Base-by-base conservation (phyloP, 148 eudicot species). In the Rhododendron mucronatum region DNA sequence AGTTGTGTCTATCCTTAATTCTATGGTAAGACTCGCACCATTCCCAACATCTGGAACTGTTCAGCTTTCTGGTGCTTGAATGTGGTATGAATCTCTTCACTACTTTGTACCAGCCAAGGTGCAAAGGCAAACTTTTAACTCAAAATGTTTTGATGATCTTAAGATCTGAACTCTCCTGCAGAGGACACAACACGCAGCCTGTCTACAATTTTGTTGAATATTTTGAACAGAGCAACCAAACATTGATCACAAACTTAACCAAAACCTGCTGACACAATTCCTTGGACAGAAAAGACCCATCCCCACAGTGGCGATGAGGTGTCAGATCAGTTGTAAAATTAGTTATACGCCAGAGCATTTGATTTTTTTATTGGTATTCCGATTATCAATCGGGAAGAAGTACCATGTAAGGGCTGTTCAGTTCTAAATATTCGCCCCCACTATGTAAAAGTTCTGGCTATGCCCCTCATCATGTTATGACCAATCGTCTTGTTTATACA, bases 1-100 rank as follows among this genome's bases (percentile, higher is more conserved):
- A 89, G 96, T 96, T 57, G 92, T 95, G 30, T 91, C 95, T 30
- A 16, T 89, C 12, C 89, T 93, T 73, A 76, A 80, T 81, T 67
- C 51, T 84, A 1, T 71, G 59, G 96, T 92, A 91, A 91, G 92
- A 91, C 59, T 67, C 37, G 20, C 48, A 53, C 9, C 23, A 45
- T 82, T 50, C 44, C 21, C 57, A 7, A 55, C 9, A 48, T 61
- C 30, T 18, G 10, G 59, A 35, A n/a, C 14, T 10, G n/a, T 75
- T 74, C 47, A 59, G 11, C 44, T 11, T 78, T 41, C 57, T 7
- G 76, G 16, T 74, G 21, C 35, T 74, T 13, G 78, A 15, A 74
- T 74, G 37, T 35, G 9, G 10, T 35, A 35, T 75, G 78, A 12
- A 75, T 75, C 45, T 76, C n/a, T 71, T 71, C 76, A 71, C 33